A percentile compares a stretch with the other conserved stretches of the same genome.
phyloP scores from a whole-genome alignment of 2,329 filamentous ascomycete genomes.

The Graphiopsis chlorocephala region DNA sequence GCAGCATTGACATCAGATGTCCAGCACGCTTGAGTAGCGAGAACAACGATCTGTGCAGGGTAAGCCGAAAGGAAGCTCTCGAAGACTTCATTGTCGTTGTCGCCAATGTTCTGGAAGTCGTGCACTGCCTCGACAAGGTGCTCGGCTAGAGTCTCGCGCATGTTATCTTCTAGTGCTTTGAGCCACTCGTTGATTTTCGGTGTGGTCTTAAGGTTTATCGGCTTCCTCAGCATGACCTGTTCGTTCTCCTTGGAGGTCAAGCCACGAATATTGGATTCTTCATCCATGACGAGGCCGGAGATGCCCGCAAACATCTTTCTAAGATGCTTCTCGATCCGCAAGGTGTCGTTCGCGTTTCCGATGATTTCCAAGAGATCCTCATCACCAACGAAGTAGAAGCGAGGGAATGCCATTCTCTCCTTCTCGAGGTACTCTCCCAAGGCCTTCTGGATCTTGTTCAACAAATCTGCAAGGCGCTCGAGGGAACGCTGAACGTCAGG shows the following conservation, averaged over 20 bases:
- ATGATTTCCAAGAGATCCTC: conserved; percentile 99
- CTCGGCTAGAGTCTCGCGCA: conserved; percentile 92
- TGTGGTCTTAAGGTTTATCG: conserved; percentile 88
- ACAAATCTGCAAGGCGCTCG: conserved; percentile 89
- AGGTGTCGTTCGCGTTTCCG: conserved; percentile 95
- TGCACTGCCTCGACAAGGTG: conserved; percentile 82
- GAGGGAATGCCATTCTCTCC: conserved; percentile 93
- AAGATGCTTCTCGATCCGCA: conserved; percentile 96
- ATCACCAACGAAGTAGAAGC: conserved; percentile 99
- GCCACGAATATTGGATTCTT: conserved; percentile 83
- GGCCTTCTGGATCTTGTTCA: conserved; percentile 99
- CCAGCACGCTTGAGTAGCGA: conserved; percentile 93
- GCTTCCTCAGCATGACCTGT: conserved; percentile 78
- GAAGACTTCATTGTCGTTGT: conserved; percentile 68
- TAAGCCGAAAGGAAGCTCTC: conserved; percentile 78
- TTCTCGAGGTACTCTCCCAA: conserved; percentile 97
- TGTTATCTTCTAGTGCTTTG: conserved; percentile 83
- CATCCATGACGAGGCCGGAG: conserved; percentile 84
- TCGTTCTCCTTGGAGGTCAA: conserved; percentile 97
- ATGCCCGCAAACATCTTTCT: conserved; percentile 99
- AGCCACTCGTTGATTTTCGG: conserved; percentile 99
- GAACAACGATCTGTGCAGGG: conserved; percentile 91
- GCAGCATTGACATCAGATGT: conserved; percentile 80
- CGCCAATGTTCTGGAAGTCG: conserved; percentile 68
- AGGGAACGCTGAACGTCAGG: conserved; percentile 93